Evolutionary conservation across 148 eudicot genomes (phyloP).

Genomic region (Euryodendron excelsum): DNA sequence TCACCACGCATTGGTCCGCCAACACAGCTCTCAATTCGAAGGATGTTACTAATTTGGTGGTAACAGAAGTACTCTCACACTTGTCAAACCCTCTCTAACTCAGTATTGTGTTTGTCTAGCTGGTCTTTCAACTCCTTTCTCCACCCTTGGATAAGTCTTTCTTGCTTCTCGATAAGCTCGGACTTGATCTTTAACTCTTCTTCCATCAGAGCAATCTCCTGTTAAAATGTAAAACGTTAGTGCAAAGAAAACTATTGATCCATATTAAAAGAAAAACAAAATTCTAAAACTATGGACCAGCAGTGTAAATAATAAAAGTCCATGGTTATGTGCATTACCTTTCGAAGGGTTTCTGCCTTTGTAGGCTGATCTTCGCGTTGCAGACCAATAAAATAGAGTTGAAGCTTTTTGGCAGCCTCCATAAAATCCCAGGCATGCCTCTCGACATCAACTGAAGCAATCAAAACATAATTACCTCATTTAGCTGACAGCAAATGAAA

Average conservation of each 20-base stretch:
- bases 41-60: too few relatives aligned
- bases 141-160: conserved; percentile 70
- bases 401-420: conserved; percentile 97
- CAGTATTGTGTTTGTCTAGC: conserved; percentile 56
- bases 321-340: conserved; percentile 37
- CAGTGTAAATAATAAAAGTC: not conserved
- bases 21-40: too few relatives aligned
- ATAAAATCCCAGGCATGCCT: conserved; percentile 79
- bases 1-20: too few relatives aligned
- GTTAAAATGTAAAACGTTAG: not conserved
- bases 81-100: conserved; percentile 56
- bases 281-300: not conserved
- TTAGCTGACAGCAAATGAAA: not conserved
- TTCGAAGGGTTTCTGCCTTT: conserved; percentile 63
- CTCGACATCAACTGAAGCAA: conserved; percentile 81
- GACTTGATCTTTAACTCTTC: conserved; percentile 70
- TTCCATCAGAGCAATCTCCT: conserved; percentile 72
- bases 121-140: conserved; percentile 67
- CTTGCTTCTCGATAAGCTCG: conserved; percentile 61
- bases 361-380: conserved; percentile 80
- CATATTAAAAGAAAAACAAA: too few relatives aligned
- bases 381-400: conserved; percentile 66
- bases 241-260: not conserved
- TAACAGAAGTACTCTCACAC: too few relatives aligned
- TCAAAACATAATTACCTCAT: not conserved